Conservation (phyloP, 768 basidiomycete species). For the Fistulinella prunicolor region DNA sequence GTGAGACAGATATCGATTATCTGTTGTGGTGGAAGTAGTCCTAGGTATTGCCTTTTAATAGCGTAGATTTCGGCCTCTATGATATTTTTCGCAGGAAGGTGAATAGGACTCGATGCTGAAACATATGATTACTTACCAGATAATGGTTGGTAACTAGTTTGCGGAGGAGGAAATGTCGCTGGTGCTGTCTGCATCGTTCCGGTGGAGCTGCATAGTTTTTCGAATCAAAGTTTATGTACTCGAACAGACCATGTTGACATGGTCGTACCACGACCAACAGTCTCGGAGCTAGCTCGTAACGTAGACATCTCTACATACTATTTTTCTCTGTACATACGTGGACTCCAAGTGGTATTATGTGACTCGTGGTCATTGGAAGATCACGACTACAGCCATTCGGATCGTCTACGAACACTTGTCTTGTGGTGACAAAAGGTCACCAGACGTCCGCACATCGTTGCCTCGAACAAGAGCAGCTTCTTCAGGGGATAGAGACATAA, state of each 20-base stretch:
- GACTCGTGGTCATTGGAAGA: no score
- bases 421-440: background rate
- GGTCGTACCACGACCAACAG: no score
- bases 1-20: slow-evolving; percentile 77
- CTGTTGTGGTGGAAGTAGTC: slow-evolving; percentile 62
- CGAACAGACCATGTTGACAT: no score
- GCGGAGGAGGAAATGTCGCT: slow-evolving; percentile 37
- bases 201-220: slow-evolving; percentile 69
- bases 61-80: slow-evolving; percentile 47
- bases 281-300: no score
- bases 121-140: slow-evolving; percentile 33
- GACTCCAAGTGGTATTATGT: no score
- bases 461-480: slow-evolving; percentile 37
- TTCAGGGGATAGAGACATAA: slow-evolving; percentile 58
- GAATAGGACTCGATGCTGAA: slow-evolving; percentile 17
- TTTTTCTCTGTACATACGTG: no score
- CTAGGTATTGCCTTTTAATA: slow-evolving; percentile 70
- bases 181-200: slow-evolving; percentile 58
- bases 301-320: no score
- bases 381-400: no score
- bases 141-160: slow-evolving; percentile 34
- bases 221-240: slow-evolving; percentile 55
- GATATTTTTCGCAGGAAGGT: slow-evolving; percentile 22
- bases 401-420: slow-evolving; percentile 6
- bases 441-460: background rate